A percentile compares a stretch with the other conserved stretches of the same genome.
These are phyloP conservation scores for Coemansia umbellata DNA, from an alignment of 192 early-diverging fungal genomes.

Conservation along the genomic window DNA sequence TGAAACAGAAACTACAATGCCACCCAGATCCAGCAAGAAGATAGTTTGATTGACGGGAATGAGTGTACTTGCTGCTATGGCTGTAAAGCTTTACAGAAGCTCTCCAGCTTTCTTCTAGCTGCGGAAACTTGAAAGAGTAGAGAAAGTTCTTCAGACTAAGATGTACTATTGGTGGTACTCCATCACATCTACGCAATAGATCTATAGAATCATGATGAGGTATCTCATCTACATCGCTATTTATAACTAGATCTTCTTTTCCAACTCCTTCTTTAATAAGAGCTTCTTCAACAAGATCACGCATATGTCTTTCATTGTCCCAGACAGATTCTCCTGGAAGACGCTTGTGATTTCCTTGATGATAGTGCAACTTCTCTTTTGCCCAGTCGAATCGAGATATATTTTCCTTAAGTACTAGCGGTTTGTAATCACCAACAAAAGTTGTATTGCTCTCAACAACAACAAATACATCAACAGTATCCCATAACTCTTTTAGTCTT, in stretches of 20 bases:
- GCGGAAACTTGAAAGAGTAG: constrained; percentile 61
- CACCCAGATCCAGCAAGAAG: constrained; percentile 60
- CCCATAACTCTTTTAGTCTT: constrained; percentile 53
- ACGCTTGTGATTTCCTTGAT: constrained; percentile 11
- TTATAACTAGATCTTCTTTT: constrained; percentile 51
- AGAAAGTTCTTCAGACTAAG: constrained; percentile 54
- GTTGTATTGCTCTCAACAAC: constrained; percentile 56
- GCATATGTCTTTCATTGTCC: constrained; percentile 47
- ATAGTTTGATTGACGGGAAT: constrained; percentile 23
- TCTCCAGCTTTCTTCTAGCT: constrained; percentile 49
- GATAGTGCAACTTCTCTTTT: constrained; percentile 53
- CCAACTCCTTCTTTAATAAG: constrained; percentile 7
- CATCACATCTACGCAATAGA: constrained; percentile 45
- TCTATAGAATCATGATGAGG: constrained; percentile 41
- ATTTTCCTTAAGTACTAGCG: constrained; percentile 47
- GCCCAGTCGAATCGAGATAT: constrained; percentile 54
- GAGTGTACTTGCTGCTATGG: constrained; percentile 25
- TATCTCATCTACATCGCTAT: constrained; percentile 62
- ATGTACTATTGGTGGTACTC: constrained; percentile 50
- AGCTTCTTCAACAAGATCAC: constrained; percentile 42
- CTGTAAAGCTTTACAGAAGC: constrained; percentile 43
- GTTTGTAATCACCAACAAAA: constrained; percentile 55
- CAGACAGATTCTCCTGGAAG: constrained; percentile 44
- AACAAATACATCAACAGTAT: constrained; percentile 59
- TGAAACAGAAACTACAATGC: constrained; percentile 67